Base-by-base conservation (phyloP, 2,329 filamentous ascomycete genomes). In the Neurospora crassa region DNA sequence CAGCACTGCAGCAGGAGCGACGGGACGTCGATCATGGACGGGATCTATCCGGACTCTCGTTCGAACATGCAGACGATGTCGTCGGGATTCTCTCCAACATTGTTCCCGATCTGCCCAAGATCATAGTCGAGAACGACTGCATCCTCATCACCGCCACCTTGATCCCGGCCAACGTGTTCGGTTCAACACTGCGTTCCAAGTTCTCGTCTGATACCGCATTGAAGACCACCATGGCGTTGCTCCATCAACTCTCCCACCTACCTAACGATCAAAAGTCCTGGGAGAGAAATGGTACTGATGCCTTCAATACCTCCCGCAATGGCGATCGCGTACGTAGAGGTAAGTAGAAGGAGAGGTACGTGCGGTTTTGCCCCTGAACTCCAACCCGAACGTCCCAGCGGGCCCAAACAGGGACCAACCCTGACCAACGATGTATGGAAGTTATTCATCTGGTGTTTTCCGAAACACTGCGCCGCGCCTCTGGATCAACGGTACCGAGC, bases 201-300 rank as follows among this genome's bases (percentile, higher is more conserved):
- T 83, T 88, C 0, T 99, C 97, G 79, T 96, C 96, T 0, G 91
- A 94, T 29, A 97, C 93, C 29, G 86, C 97, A 7, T 91, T 91
- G 14, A 85, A 86, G 72, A 90, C 86, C 72, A 89, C 91, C 8
- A 82, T 99, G 70, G 84, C 86, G 14, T 85, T 99, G 16, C 82
- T 98, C 2, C 90, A 91, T 70, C 90, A 94, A 74, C 86, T 98
- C 70, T 89, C 91, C 0, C 90, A 90, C 75, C 85, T 97, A 40
- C 88, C 91, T 2, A 92, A 91, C 75, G 91, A 91, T 70, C 91
- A 94, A 73, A 97, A 97, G 80, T 85, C 89, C 1, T 97, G 95
- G 93, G 97, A 92, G 81, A 97, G 94, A 79, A 96, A 99, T 76
- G 86, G 98, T 1, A 86, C 89, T 0, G 96, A 98, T 78, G 94